Evolutionary conservation across 2,329 filamentous ascomycete species (phyloP).

Genomic region (Aspergillus novofumigatus): DNA sequence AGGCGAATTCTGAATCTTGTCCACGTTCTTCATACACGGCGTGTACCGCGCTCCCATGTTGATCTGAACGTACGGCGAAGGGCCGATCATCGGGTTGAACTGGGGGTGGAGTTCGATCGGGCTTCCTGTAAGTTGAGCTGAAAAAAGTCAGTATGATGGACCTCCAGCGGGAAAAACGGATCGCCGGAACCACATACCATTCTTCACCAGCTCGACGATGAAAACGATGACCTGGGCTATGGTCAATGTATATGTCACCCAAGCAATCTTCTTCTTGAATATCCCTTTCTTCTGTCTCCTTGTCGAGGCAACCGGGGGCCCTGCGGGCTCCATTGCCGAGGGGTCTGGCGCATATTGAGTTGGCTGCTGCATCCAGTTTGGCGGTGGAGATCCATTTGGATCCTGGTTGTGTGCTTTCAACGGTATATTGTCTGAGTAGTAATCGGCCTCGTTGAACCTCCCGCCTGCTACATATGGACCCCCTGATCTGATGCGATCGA

Average conservation of each 20-base stretch:
- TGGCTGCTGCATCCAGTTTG: constrained; percentile 41
- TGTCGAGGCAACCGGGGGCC: constrained; percentile 12
- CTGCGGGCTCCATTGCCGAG: constrained; percentile 37
- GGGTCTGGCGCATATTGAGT: constrained; percentile 48
- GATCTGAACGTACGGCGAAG: constrained; percentile 83
- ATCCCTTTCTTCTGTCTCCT: constrained; percentile 47
- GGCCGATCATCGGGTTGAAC: constrained; percentile 97
- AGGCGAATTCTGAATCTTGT: constrained; percentile 37
- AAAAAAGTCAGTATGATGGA: not conserved
- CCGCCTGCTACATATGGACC: constrained; percentile 27
- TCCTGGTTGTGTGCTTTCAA: constrained; percentile 35
- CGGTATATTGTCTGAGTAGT: constrained; percentile 42
- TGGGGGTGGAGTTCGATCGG: constrained; percentile 66
- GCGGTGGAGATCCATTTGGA: constrained; percentile 26
- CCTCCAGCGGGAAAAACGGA: not conserved
- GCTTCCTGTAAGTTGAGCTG: constrained; percentile 71
- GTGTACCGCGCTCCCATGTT: constrained; percentile 94
- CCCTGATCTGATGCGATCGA: constrained; percentile 32
- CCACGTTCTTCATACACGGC: constrained; percentile 83
- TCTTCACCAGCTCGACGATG: constrained; percentile 79
- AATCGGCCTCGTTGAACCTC: constrained; percentile 28
- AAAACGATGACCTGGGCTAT: constrained; percentile 77
- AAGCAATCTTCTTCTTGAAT: constrained; percentile 61
- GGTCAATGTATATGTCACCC: constrained; percentile 78
- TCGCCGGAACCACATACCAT: constrained; percentile 55